Percentiles rank a stretch among this genome's conserved stretches.
Evolutionary conservation across 2,329 filamentous ascomycete species (phyloP).

Genomic region (Geosmithia flava): DNA sequence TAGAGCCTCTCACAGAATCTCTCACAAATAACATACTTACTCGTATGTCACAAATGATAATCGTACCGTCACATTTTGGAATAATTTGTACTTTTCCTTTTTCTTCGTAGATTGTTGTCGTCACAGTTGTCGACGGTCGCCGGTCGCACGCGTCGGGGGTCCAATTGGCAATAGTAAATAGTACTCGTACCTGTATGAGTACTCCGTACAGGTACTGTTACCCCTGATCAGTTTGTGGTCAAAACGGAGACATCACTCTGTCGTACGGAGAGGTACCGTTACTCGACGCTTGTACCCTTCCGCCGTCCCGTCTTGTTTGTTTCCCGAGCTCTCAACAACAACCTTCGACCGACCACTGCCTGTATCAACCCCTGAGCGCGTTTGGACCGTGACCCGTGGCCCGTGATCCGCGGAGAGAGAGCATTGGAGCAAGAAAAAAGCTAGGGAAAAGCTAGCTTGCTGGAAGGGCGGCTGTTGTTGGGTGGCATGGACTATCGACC

Average conservation of each 20-base stretch:
- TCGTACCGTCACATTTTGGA: neutral
- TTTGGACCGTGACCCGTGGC: neutral
- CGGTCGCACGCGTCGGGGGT: too few relatives aligned
- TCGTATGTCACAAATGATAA: too few relatives aligned
- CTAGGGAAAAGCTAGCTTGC: neutral
- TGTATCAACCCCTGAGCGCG: neutral
- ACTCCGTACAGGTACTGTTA: neutral
- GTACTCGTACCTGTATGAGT: neutral
- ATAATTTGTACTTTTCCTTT: neutral
- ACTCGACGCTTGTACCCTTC: neutral
- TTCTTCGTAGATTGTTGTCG: too few relatives aligned
- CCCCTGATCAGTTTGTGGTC: neutral
- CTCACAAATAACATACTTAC: too few relatives aligned
- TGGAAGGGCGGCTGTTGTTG: conserved; percentile 1
- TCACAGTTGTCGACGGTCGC: too few relatives aligned
- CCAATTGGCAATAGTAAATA: too few relatives aligned
- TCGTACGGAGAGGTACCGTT: neutral
- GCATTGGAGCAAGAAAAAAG: too few relatives aligned
- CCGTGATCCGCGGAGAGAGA: too few relatives aligned
- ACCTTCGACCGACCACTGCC: too few relatives aligned
- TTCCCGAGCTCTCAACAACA: neutral
- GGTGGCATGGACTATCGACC: neutral
- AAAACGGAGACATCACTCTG: neutral
- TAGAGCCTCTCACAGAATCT: too few relatives aligned
- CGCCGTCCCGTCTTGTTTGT: neutral